Evolutionary conservation across 1,139 yeast genomes (phyloP).

Genomic region (Saccharomyces pastorianus): DNA sequence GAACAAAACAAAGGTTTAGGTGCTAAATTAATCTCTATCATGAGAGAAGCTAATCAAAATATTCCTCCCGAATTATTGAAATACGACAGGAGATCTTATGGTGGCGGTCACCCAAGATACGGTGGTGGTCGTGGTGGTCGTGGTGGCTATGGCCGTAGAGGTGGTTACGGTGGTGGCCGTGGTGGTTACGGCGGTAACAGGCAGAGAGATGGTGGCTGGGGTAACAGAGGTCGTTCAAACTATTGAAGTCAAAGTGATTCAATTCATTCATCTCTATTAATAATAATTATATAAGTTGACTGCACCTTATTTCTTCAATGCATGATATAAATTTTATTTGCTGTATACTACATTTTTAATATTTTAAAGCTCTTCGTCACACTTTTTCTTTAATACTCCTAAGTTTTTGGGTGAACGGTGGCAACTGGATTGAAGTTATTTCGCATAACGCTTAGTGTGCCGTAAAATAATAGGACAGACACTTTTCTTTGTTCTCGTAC

Average conservation of each 20-base stretch:
- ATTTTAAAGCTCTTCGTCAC: background rate
- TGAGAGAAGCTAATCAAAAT: conserved; percentile 92
- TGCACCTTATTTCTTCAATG: background rate
- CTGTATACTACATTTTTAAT: conserved; percentile 1
- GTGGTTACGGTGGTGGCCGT: conserved; percentile 32
- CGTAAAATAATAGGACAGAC: background rate
- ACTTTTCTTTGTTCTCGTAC: background rate
- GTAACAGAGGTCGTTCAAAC: conserved; percentile 15
- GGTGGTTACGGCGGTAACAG: conserved; percentile 24
- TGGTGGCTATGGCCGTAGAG: conserved; percentile 39
- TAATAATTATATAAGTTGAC: background rate
- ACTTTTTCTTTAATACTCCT: background rate
- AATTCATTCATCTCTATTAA: background rate
- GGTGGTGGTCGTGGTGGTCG: conserved; percentile 52
- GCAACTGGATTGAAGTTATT: background rate
- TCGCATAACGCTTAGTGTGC: background rate
- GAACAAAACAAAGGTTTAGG: conserved; percentile 83
- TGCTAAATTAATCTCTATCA: conserved; percentile 78
- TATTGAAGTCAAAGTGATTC: background rate
- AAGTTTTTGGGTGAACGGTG: background rate
- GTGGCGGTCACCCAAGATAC: conserved; percentile 40
- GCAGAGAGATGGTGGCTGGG: conserved; percentile 29
- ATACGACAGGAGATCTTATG: conserved; percentile 37
- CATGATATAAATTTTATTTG: conserved; percentile 1
- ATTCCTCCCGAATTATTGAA: conserved; percentile 54